Evolutionary conservation across 1,284 basidiomycete genomes (phyloP).

Genomic region (Sanghuangporus weigelae): DNA sequence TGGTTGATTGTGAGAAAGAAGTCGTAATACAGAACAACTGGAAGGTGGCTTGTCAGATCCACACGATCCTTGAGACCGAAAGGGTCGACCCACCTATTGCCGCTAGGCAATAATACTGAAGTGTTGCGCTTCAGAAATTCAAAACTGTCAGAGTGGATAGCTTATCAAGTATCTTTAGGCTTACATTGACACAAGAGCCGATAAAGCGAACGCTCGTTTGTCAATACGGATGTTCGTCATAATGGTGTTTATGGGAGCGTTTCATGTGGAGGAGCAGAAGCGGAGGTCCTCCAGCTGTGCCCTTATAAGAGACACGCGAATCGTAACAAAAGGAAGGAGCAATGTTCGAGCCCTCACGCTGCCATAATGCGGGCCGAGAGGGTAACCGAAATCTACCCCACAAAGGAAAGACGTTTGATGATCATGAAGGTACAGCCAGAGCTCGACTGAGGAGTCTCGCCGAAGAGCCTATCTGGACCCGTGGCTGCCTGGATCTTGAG

Average conservation of each 20-base stretch:
- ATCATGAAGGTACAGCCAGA: constrained; percentile 1
- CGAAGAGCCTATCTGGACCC: neutral
- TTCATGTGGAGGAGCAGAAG: neutral
- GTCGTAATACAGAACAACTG: constrained; percentile 15
- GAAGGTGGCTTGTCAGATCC: neutral
- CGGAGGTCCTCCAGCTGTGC: neutral
- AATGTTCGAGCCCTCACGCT: neutral
- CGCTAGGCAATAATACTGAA: constrained; percentile 13
- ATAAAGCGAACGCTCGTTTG: neutral
- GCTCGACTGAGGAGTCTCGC: neutral
- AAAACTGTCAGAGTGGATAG: neutral
- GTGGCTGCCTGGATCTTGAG: neutral
- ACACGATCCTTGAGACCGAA: neutral
- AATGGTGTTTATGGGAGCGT: neutral
- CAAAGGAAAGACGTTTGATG: neutral
- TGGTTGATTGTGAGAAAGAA: constrained; percentile 3
- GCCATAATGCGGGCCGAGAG: neutral
- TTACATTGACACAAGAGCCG: neutral
- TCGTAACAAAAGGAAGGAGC: neutral
- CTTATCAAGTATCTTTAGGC: neutral
- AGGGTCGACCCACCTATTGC: neutral
- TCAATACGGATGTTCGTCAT: neutral
- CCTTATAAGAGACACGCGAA: neutral
- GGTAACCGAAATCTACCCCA: neutral
- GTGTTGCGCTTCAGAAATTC: neutral